Evolutionary conservation across 768 basidiomycete genomes (phyloP).

Genomic region (Hypholoma sublateritium): DNA sequence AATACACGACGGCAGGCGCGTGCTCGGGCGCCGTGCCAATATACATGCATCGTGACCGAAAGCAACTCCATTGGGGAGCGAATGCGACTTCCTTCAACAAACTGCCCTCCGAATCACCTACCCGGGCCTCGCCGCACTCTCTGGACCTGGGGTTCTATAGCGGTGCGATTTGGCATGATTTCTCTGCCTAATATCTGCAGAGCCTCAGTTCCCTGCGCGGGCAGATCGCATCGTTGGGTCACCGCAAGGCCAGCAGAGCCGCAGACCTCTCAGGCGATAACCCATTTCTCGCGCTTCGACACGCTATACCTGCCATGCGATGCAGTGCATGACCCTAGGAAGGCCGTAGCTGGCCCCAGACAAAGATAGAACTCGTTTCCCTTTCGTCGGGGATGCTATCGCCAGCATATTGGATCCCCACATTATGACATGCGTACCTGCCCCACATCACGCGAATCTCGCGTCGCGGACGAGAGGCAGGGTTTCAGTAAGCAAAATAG

Average conservation of each 20-base stretch:
- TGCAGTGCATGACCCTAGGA: not conserved
- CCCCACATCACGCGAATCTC: slow-evolving; percentile 14
- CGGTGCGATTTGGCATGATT: not conserved
- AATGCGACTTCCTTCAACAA: not conserved
- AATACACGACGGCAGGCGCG: not conserved
- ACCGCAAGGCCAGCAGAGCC: no score
- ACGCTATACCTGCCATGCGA: no score
- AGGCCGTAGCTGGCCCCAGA: not conserved
- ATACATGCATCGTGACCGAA: not conserved
- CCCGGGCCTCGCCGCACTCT: not conserved
- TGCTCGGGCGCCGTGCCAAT: not conserved
- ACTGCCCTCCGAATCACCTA: not conserved
- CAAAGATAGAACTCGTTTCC: not conserved
- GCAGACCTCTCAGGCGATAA: no score
- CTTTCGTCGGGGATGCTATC: not conserved
- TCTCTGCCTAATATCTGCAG: not conserved
- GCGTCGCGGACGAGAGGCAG: not conserved
- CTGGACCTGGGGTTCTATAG: not conserved
- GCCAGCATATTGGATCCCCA: slow-evolving; percentile 7
- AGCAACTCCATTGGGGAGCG: not conserved
- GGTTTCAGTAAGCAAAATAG: not conserved
- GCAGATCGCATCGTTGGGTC: no score
- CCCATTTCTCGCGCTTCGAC: no score
- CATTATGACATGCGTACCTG: slow-evolving; percentile 11
- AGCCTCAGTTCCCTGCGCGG: not conserved